Evolutionary conservation across 306 rosid species (phyloP).

Genomic region (Castanea sativa): DNA sequence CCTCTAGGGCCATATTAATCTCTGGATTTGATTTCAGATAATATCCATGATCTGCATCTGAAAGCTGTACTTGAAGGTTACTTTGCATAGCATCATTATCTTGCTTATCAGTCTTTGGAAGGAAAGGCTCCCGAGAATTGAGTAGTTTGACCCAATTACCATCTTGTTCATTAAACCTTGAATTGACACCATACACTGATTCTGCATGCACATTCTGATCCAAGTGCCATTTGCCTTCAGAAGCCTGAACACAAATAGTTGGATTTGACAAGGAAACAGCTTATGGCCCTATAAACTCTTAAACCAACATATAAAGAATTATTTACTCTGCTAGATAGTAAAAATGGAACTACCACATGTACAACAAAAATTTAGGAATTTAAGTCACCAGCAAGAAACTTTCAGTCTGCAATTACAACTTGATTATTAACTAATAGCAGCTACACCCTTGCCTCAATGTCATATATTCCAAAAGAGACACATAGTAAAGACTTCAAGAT

Average conservation of each 20-base stretch:
- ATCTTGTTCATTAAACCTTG: constrained; percentile 34
- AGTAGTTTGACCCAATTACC: constrained; percentile 33
- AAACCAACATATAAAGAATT: constrained; percentile 1
- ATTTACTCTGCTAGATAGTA: background rate
- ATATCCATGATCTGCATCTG: constrained; percentile 26
- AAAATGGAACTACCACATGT: background rate
- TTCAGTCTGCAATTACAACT: constrained; percentile 1
- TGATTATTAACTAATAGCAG: background rate
- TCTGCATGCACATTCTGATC: constrained; percentile 32
- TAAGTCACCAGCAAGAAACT: background rate
- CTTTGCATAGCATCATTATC: constrained; percentile 29
- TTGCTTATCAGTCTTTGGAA: constrained; percentile 23
- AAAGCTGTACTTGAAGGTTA: constrained; percentile 31
- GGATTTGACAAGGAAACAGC: constrained; percentile 8
- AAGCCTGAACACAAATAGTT: constrained; percentile 13
- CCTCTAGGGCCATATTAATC: constrained; percentile 39
- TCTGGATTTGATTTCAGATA: constrained; percentile 33
- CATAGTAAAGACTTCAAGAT: background rate
- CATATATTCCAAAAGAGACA: background rate
- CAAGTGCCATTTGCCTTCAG: constrained; percentile 38
- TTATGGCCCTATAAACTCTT: background rate
- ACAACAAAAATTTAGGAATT: background rate
- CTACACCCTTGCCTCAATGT: background rate
- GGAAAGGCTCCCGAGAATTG: constrained; percentile 26
- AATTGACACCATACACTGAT: constrained; percentile 27